phyloP scores from a whole-genome alignment of 2,329 filamentous ascomycete species.

The Triangularia verruculosa region DNA sequence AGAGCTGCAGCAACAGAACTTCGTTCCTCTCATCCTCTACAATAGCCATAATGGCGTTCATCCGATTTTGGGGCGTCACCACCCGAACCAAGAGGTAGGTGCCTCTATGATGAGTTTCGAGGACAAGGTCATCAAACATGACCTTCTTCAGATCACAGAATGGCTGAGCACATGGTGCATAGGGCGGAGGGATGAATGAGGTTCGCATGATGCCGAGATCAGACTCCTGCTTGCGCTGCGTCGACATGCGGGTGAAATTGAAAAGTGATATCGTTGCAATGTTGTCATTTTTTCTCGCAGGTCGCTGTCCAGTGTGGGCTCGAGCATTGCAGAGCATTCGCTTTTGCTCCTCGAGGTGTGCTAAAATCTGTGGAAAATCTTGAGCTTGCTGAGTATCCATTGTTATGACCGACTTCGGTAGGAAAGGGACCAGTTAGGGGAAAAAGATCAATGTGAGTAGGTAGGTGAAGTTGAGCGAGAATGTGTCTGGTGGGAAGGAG shows the following conservation, averaged over 20 bases:
- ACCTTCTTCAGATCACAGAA: slow-evolving; percentile 13
- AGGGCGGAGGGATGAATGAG: slow-evolving; percentile 13
- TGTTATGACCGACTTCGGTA: background rate
- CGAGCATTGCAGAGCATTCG: background rate
- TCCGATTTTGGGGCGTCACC: slow-evolving; percentile 11
- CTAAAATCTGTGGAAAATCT: background rate
- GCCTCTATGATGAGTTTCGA: slow-evolving; percentile 19
- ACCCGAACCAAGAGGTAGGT: slow-evolving; percentile 14
- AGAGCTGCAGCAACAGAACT: slow-evolving; percentile 38
- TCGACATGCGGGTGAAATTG: background rate
- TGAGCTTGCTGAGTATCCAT: background rate
- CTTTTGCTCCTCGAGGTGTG: background rate
- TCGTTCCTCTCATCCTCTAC: slow-evolving; percentile 40
- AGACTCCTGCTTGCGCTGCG: background rate
- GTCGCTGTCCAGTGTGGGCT: background rate
- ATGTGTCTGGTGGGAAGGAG: background rate
- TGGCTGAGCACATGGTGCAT: slow-evolving; percentile 10
- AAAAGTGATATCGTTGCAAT: background rate
- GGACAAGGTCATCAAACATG: slow-evolving; percentile 9
- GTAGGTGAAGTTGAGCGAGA: background rate
- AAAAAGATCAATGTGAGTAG: background rate
- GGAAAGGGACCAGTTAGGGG: background rate
- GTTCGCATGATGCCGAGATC: background rate
- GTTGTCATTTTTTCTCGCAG: background rate
- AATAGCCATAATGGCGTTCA: slow-evolving; percentile 26